phyloP scores from a whole-genome alignment of 768 basidiomycete genomes.

The Serendipita indica region DNA sequence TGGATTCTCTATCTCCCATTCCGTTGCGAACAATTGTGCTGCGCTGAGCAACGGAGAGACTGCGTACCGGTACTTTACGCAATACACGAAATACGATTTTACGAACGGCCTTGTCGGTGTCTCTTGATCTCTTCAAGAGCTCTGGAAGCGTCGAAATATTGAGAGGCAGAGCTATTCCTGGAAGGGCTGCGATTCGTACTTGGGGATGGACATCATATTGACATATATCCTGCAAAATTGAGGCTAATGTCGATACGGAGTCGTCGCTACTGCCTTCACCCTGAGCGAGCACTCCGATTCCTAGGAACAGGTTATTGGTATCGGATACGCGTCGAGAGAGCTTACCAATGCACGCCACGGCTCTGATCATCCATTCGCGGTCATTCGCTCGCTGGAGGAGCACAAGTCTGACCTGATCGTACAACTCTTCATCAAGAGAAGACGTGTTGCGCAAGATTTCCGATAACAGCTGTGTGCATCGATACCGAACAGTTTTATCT shows the following conservation, averaged over 20 bases:
- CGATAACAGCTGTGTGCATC: constrained; percentile 6
- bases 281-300: background rate
- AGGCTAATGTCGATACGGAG: background rate
- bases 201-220: background rate
- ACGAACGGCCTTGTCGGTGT: constrained; percentile 60
- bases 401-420: background rate
- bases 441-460: background rate
- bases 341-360: background rate
- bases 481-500: constrained; percentile 1
- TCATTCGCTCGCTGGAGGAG: background rate
- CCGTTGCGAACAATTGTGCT: constrained; percentile 69
- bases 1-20: constrained; percentile 67
- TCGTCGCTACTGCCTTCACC: background rate
- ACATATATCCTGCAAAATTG: background rate
- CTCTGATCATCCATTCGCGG: background rate
- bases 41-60: constrained; percentile 52
- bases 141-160: constrained; percentile 39
- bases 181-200: background rate
- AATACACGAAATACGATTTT: constrained; percentile 38
- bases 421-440: background rate
- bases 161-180: constrained; percentile 30
- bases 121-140: constrained; percentile 64
- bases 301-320: too few species aligned
- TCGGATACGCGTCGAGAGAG: too few species aligned
- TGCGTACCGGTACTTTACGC: constrained; percentile 25